Evolutionary conservation across 208 protist genomes (phyloP), one percentile per base, ranked within the genome.

Genomic region (Crithidia expoeki): DNA sequence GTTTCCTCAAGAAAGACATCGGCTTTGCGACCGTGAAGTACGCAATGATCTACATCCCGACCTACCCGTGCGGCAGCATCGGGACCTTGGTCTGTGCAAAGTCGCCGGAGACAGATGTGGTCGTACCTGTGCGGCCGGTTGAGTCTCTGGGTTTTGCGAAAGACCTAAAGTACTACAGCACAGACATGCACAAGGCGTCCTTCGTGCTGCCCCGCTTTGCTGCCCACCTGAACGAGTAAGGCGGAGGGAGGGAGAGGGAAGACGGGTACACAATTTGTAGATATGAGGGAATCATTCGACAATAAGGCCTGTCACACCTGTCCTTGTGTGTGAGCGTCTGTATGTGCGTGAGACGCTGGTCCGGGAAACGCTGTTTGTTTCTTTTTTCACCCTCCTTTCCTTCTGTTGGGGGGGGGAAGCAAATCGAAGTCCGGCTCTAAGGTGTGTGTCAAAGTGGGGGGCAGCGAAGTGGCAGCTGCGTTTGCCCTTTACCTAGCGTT

Each of bases 21-120:
- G 87, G 93, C 36, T 98, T 97, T 58, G 72, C 71, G 21, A 76
- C 65, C 0, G 92, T 97, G 27, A 91, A 97, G 70, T 98, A 98
- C 68, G 89, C 88, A 17, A 87, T 95, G 81, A 97, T 96, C 25
- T 86, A 89, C 60, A 97, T 94, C 67, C 94, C 96, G n/a, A 96
- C 92, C 40, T 98, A 98, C 79, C 94, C 96, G n/a, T 94, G 89
- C 38, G 94, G 94, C 59, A 91, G 76, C 67, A 98, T 98, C 68
- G 94, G 94, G 55, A 93, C 89, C 27, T 71, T 97, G 12, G 63
- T 97, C 52, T 96, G 92, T 47, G 69, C 72, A 55, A 97, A 94
- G 80, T 79, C 75, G 23, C 64, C 82, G 17, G 86, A 77, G 38
- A 79, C 79, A 21, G 76, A 94, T 52, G 67, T 89, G 19, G 69